phyloP scores from a whole-genome alignment of 352 stramenopile genomes.

The Elongisporangium undulatum region DNA sequence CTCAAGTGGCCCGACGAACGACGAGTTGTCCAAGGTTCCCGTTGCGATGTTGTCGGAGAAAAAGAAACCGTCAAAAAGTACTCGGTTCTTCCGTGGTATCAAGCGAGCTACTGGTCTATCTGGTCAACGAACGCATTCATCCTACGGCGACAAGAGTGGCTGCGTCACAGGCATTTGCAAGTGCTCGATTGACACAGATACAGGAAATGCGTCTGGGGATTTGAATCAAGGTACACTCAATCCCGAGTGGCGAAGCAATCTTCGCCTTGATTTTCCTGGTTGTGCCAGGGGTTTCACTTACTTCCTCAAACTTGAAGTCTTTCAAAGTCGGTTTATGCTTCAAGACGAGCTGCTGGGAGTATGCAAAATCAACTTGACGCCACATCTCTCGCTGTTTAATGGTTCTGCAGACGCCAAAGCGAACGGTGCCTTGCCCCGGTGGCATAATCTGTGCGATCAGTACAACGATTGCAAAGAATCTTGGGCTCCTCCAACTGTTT shows the following conservation, averaged over 20 bases:
- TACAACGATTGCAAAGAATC: conserved; percentile 86
- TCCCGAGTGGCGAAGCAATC: conserved; percentile 69
- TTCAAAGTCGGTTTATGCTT: conserved; percentile 83
- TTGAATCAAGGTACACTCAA: conserved; percentile 17
- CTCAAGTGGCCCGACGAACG: conserved; percentile 8
- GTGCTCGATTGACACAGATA: conserved; percentile 12
- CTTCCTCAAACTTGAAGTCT: conserved; percentile 76
- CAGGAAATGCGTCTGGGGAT: not conserved
- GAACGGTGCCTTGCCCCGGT: conserved; percentile 71
- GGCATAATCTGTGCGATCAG: conserved; percentile 85
- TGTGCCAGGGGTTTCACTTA: conserved; percentile 73
- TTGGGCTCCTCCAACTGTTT: conserved; percentile 80
- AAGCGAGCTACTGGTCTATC: conserved; percentile 71
- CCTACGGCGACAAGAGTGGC: conserved; percentile 65
- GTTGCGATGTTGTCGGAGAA: conserved; percentile 18
- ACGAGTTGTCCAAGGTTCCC: conserved; percentile 15
- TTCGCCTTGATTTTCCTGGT: conserved; percentile 72
- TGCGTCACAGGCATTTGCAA: conserved; percentile 79
- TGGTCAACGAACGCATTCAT: conserved; percentile 61
- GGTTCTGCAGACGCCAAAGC: conserved; percentile 78
- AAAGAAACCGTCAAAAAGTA: conserved; percentile 53
- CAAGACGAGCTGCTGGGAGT: conserved; percentile 73
- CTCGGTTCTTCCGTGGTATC: conserved; percentile 64
- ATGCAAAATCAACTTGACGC: conserved; percentile 84
- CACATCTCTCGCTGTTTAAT: conserved; percentile 73